Base-by-base conservation (phyloP, 257 asterid species). In the Penstemon barbatus region DNA sequence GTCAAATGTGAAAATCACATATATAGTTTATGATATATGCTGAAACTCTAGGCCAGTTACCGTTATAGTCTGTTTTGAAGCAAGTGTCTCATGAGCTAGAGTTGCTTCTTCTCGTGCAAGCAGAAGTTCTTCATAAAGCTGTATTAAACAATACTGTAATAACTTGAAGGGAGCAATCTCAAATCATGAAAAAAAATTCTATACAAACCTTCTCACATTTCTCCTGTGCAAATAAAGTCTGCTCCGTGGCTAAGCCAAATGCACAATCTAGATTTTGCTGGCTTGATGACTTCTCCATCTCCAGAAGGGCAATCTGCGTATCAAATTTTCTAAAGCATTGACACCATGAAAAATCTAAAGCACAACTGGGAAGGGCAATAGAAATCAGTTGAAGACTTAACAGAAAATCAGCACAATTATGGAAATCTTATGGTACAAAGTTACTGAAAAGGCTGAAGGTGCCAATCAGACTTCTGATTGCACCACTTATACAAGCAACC, bases 271-370 rank as follows among this genome's bases (percentile, higher is more conserved):
- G 71, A 62, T 86, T 90, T 72, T 83, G 80, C 81, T 81, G 95
- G 86, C 86, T 85, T 71, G 96, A 85, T 73, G 90, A 88, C 70
- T 83, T 90, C 85, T 89, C 95, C 91, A 82, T 81, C 90, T 92
- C 97, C 59, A 90, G 73, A 68, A 67, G 66, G 61, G 81, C 75
- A 77, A 87, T 88, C 98, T 86, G 88, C 72, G 75, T 40, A 62
- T 57, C 57, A 79, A 42, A 46, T 37, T 59, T 70, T 60, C 13
- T 40, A 58, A 25, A 63, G 42, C 68, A 41, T 69, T 66, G 15
- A 68, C 56, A 52, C n/a, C 25, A 52, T 50, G 71, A 69, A 51
- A 61, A 55, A 53, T 38, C 43, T 49, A 36, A 69, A 71, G 52
- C 49, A 62, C 46, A 36, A 75, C 61, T 45, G 15, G 40, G 38